These are phyloP conservation scores for Mortierella antarctica DNA, from an alignment of 192 early-diverging fungal genomes.

Conservation along the genomic window DNA sequence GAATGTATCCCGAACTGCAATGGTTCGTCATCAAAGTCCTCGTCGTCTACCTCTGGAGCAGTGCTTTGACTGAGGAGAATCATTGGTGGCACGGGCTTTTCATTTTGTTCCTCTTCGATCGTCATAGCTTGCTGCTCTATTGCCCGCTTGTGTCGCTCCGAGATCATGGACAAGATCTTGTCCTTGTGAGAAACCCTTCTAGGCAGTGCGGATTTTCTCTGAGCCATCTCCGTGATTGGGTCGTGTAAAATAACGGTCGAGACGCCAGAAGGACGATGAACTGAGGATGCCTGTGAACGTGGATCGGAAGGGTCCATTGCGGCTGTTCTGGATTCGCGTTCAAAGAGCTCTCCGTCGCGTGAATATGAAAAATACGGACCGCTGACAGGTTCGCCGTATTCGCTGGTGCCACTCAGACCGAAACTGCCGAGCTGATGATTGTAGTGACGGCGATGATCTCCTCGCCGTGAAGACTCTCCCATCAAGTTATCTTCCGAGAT, in stretches of 20 bases:
- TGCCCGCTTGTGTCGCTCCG: constrained; percentile 38
- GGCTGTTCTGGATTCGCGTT: constrained; percentile 8
- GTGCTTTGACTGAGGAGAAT: constrained; percentile 53
- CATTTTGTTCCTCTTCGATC: constrained; percentile 22
- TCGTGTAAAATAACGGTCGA: constrained; percentile 42
- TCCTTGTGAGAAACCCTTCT: constrained; percentile 44
- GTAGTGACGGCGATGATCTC: constrained; percentile 14
- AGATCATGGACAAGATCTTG: constrained; percentile 44
- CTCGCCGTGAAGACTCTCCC: not conserved
- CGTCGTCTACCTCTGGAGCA: constrained; percentile 6
- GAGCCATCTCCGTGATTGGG: constrained; percentile 29
- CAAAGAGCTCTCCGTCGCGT: constrained; percentile 35
- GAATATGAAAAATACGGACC: constrained; percentile 46
- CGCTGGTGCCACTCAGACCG: constrained; percentile 2
- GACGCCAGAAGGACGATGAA: constrained; percentile 28
- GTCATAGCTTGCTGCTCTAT: constrained; percentile 33
- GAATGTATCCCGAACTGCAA: not conserved
- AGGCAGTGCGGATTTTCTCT: constrained; percentile 23
- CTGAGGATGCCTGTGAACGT: constrained; percentile 6
- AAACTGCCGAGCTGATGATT: constrained; percentile 9
- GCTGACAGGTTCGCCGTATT: constrained; percentile 8
- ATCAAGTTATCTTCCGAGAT: constrained; percentile 9
- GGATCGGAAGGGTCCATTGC: constrained; percentile 1
- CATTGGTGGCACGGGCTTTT: constrained; percentile 41
- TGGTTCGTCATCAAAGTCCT: not conserved